Conservation (phyloP, 83 land plant genomes). For the Larix sibirica region DNA sequence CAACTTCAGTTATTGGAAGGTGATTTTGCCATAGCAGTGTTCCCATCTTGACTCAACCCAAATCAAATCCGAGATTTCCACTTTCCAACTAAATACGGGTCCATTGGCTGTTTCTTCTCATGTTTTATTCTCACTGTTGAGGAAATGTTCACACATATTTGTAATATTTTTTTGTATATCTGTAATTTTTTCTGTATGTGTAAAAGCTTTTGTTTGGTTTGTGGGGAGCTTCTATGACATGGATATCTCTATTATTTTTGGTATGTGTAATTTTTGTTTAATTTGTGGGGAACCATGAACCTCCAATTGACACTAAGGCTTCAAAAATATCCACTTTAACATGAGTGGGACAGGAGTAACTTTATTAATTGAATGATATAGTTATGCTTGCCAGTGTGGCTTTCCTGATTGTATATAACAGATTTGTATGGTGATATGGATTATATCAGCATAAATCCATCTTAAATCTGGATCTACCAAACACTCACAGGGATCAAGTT, state of each 20-base stretch:
- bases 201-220: neutral
- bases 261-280: neutral
- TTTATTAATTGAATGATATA: neutral
- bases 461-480: too few relatives aligned
- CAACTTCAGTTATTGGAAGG: neutral
- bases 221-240: neutral
- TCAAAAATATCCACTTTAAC: too few relatives aligned
- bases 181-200: too few relatives aligned
- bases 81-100: neutral
- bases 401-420: neutral
- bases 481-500: too few relatives aligned
- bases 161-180: too few relatives aligned
- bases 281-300: neutral
- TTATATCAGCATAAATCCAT: too few relatives aligned
- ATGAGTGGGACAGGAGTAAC: too few relatives aligned
- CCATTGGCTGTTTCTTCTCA: neutral
- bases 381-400: neutral
- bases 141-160: neutral
- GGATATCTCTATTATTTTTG: neutral
- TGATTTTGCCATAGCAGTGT: neutral
- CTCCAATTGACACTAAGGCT: too few relatives aligned
- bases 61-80: neutral
- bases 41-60: neutral
- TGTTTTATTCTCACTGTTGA: neutral
- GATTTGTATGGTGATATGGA: neutral